Conservation (phyloP, 2,329 filamentous ascomycete species). For the Albophoma yamanashiensis region DNA sequence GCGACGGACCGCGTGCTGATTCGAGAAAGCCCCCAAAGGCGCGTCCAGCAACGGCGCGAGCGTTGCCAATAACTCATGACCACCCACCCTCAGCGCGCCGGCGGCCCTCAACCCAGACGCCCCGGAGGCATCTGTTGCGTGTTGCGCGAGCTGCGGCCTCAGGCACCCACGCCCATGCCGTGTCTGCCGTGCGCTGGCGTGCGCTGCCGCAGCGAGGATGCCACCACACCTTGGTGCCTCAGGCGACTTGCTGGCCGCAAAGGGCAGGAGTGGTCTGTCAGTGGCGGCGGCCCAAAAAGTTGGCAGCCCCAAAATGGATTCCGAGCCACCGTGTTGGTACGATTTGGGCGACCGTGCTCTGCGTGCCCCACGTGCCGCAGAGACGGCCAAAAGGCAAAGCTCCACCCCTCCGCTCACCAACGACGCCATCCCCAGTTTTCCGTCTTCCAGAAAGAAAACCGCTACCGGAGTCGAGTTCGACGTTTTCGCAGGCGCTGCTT, state of each 20-base stretch:
- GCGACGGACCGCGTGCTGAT: neutral
- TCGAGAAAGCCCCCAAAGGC: neutral
- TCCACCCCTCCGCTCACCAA: neutral
- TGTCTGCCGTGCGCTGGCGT: neutral
- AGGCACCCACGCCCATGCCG: neutral
- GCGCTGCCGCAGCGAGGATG: neutral
- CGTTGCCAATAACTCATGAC: neutral
- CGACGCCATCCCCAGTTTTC: neutral
- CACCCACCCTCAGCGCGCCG: neutral
- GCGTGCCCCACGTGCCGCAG: neutral
- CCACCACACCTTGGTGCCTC: neutral
- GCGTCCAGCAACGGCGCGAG: neutral
- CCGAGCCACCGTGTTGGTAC: neutral
- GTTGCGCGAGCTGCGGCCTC: neutral
- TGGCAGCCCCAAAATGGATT: neutral
- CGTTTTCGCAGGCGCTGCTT: neutral
- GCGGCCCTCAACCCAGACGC: neutral
- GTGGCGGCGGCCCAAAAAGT: neutral
- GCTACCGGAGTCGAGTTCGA: neutral
- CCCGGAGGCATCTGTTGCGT: neutral
- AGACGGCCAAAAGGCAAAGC: neutral
- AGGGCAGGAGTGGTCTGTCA: neutral
- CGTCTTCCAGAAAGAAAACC: neutral
- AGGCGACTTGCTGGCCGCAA: neutral
- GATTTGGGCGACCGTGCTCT: neutral